A percentile compares a stretch with the other conserved stretches of the same genome.
These are phyloP conservation scores for Mrakia frigida DNA, from an alignment of 768 basidiomycete genomes.

Conservation along the genomic window DNA sequence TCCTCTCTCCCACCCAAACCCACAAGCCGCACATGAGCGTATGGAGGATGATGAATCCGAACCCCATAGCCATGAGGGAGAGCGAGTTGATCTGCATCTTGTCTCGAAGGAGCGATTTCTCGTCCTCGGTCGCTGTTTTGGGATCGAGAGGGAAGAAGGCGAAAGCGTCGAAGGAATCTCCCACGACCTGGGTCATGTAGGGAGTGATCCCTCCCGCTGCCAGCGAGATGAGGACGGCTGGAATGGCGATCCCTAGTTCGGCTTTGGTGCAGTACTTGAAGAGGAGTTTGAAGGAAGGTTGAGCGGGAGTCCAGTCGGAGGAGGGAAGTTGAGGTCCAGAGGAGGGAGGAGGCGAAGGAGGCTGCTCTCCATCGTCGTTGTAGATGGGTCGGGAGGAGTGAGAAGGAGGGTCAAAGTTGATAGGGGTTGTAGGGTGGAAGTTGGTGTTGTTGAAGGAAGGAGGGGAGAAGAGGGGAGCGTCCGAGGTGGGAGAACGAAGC, in stretches of 20 bases:
- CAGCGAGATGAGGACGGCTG: conserved; percentile 60
- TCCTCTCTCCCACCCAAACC: conserved; percentile 81
- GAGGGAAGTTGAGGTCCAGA: neutral
- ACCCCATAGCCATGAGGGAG: conserved; percentile 41
- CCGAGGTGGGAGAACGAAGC: neutral
- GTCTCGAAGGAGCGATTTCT: conserved; percentile 35
- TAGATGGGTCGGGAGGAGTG: neutral
- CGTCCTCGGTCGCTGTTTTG: conserved; percentile 35
- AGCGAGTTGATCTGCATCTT: conserved; percentile 38
- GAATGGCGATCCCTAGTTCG: conserved; percentile 59
- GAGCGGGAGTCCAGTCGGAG: conserved; percentile 39
- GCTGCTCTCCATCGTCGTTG: neutral
- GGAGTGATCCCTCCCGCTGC: conserved; percentile 68
- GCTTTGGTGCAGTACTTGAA: conserved; percentile 61
- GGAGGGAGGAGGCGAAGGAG: neutral
- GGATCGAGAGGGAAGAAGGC: conserved; percentile 52
- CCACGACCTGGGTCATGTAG: conserved; percentile 78
- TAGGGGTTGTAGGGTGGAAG: neutral
- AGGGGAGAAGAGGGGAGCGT: neutral
- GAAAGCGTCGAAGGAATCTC: conserved; percentile 69
- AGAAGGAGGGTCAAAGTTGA: neutral
- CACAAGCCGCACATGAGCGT: conserved; percentile 72
- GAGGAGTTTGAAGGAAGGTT: conserved; percentile 59
- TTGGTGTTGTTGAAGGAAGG: neutral
- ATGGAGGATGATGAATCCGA: conserved; percentile 55